These are phyloP conservation scores for Aspergillus nidulans DNA, from an alignment of 495 filamentous ascomycete species.

Conservation along the genomic window DNA sequence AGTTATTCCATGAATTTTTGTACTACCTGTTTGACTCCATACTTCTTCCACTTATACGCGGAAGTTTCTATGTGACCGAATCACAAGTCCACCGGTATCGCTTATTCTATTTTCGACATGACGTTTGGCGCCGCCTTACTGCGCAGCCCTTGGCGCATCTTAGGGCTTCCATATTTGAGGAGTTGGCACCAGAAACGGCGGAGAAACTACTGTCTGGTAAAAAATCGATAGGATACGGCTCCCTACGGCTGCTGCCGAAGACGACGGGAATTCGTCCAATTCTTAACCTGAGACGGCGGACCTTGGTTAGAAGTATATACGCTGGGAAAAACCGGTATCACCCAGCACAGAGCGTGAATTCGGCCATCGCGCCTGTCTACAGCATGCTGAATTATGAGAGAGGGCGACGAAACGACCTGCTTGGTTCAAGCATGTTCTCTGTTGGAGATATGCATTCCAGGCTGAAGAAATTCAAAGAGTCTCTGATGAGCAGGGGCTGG, in stretches of 20 bases:
- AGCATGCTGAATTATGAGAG: slow-evolving; percentile 76
- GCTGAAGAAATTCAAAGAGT: slow-evolving; percentile 62
- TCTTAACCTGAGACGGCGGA: slow-evolving; percentile 71
- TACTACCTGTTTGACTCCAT: slow-evolving; percentile 93
- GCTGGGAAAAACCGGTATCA: slow-evolving; percentile 42
- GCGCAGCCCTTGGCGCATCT: slow-evolving; percentile 67
- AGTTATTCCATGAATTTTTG: slow-evolving; percentile 78
- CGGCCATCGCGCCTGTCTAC: slow-evolving; percentile 67
- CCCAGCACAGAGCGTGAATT: slow-evolving; percentile 76
- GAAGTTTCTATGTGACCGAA: slow-evolving; percentile 93
- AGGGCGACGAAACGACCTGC: slow-evolving; percentile 48
- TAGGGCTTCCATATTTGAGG: slow-evolving; percentile 74
- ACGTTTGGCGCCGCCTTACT: slow-evolving; percentile 75
- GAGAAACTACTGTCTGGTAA: slow-evolving; percentile 52
- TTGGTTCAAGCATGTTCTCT: slow-evolving; percentile 77
- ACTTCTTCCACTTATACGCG: slow-evolving; percentile 78
- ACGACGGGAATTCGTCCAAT: slow-evolving; percentile 69
- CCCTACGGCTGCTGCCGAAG: slow-evolving; percentile 79
- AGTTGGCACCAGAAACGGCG: slow-evolving; percentile 58
- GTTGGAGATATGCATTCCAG: slow-evolving; percentile 76
- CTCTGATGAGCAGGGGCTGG: slow-evolving; percentile 8
- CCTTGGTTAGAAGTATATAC: slow-evolving; percentile 36
- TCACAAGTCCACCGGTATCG: slow-evolving; percentile 74
- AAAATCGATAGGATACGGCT: slow-evolving; percentile 67
- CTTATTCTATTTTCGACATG: slow-evolving; percentile 92